These are phyloP conservation scores for Phialemoniopsis sp. DNA, from an alignment of 2,329 filamentous ascomycete species.

Conservation along the genomic window DNA sequence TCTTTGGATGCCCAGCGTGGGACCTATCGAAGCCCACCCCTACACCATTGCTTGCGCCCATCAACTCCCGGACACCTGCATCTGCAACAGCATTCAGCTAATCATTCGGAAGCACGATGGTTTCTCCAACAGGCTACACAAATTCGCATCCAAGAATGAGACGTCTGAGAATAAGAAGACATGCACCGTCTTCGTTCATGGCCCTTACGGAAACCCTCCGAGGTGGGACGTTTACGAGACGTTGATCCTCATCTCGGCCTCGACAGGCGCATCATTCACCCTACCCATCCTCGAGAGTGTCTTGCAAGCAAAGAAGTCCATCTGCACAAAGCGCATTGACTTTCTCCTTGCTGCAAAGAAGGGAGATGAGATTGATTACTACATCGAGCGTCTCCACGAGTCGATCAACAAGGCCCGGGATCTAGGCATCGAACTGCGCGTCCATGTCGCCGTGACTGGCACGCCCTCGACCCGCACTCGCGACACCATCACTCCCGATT, in stretches of 20 bases:
- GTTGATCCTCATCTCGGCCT: constrained; percentile 55
- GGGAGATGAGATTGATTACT: constrained; percentile 51
- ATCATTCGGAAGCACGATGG: constrained; percentile 51
- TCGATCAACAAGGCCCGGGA: constrained; percentile 35
- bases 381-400: constrained; percentile 42
- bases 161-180: constrained; percentile 18
- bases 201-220: constrained; percentile 52
- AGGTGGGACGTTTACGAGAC: constrained; percentile 57
- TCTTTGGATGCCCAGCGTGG: constrained; percentile 53
- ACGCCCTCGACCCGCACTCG: constrained; percentile 3
- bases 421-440: constrained; percentile 42
- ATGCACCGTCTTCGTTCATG: constrained; percentile 45
- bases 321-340: constrained; percentile 48
- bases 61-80: constrained; percentile 42
- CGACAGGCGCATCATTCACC: constrained; percentile 59
- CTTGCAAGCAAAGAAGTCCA: constrained; percentile 30
- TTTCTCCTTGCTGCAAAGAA: constrained; percentile 48
- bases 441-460: constrained; percentile 52
- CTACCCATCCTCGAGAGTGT: constrained; percentile 55
- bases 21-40: constrained; percentile 51
- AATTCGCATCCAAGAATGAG: constrained; percentile 33
- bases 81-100: constrained; percentile 57
- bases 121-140: constrained; percentile 51
- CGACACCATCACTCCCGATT: constrained; percentile 11
- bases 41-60: constrained; percentile 59